phyloP scores from a whole-genome alignment of 2,329 filamentous ascomycete genomes.

The Verticillium nonalfalfae region DNA sequence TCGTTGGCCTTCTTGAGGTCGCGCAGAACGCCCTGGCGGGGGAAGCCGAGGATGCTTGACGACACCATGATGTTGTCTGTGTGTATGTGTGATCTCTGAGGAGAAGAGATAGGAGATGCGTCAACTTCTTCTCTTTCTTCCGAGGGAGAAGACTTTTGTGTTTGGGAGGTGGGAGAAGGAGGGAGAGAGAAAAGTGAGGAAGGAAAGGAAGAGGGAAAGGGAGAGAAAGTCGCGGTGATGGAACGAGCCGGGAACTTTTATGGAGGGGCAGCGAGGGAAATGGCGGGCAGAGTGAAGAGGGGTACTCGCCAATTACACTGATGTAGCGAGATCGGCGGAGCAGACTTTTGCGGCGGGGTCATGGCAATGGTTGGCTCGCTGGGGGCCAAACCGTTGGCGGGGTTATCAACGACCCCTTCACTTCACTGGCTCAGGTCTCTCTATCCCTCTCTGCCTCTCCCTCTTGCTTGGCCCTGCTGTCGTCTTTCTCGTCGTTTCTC shows the following conservation, averaged over 20 bases:
- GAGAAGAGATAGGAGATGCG: constrained; percentile 1
- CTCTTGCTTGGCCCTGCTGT: not conserved
- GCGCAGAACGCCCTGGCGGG: constrained; percentile 96
- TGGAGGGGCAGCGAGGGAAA: constrained; percentile 6
- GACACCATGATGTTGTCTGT: constrained; percentile 50
- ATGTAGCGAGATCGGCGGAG: not conserved
- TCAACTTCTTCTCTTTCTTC: not conserved
- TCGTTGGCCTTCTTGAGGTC: constrained; percentile 99
- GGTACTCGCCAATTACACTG: not conserved
- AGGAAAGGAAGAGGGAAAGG: constrained; percentile 5
- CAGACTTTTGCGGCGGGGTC: not conserved
- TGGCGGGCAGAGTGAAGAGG: constrained; percentile 3
- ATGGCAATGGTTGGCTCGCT: not conserved
- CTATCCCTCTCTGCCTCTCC: not conserved
- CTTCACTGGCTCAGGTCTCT: too few relatives aligned
- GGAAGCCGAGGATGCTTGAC: constrained; percentile 89
- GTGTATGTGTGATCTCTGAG: constrained; percentile 8
- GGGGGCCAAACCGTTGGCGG: not conserved
- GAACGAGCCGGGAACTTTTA: not conserved
- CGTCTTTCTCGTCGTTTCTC: not conserved
- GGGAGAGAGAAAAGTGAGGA: constrained; percentile 1
- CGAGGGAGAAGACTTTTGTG: constrained; percentile 2
- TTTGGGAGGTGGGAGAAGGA: not conserved
- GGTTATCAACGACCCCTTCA: not conserved
- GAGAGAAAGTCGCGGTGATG: constrained; percentile 2